These are phyloP conservation scores for Vinca minor DNA, from an alignment of 257 asterid species.

Conservation along the genomic window DNA sequence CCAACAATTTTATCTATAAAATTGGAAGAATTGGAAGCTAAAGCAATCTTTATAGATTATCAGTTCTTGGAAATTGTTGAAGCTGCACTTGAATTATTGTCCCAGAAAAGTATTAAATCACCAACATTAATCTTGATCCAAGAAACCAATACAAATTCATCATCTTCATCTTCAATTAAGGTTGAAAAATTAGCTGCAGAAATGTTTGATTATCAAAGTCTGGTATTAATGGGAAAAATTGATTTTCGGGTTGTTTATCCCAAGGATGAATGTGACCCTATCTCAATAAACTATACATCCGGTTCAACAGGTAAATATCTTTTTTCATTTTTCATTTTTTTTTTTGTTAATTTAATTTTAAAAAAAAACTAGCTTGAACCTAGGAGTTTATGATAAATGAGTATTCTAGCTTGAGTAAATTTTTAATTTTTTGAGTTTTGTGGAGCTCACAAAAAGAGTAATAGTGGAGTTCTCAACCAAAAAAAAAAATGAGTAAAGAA, in stretches of 20 bases:
- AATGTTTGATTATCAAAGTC: conserved; percentile 28
- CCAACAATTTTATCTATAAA: conserved; percentile 27
- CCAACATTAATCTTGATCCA: conserved; percentile 34
- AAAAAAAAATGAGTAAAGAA: too few species aligned
- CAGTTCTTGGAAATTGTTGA: conserved; percentile 25
- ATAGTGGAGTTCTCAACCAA: too few species aligned
- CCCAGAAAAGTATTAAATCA: conserved; percentile 19
- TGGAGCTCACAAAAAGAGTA: too few species aligned
- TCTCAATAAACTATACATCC: conserved; percentile 61
- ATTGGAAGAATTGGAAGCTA: conserved; percentile 40
- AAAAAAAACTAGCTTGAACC: too few species aligned
- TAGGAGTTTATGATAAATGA: too few species aligned
- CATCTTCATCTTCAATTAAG: neutral
- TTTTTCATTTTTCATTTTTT: too few species aligned
- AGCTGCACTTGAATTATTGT: conserved; percentile 29
- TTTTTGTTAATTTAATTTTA: too few species aligned
- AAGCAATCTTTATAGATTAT: conserved; percentile 39
- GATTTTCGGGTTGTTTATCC: conserved; percentile 46
- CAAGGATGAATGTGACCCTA: conserved; percentile 53
- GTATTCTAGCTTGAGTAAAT: too few species aligned
- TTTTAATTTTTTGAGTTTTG: too few species aligned
- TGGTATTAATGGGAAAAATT: conserved; percentile 29
- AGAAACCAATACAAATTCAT: conserved; percentile 13
- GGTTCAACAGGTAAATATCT: conserved; percentile 49
- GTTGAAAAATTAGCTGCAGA: neutral